A percentile compares a stretch with the other conserved stretches of the same genome.
Evolutionary conservation across 2,329 filamentous ascomycete species (phyloP).

Genomic region (Apiospora kogelbergensis): DNA sequence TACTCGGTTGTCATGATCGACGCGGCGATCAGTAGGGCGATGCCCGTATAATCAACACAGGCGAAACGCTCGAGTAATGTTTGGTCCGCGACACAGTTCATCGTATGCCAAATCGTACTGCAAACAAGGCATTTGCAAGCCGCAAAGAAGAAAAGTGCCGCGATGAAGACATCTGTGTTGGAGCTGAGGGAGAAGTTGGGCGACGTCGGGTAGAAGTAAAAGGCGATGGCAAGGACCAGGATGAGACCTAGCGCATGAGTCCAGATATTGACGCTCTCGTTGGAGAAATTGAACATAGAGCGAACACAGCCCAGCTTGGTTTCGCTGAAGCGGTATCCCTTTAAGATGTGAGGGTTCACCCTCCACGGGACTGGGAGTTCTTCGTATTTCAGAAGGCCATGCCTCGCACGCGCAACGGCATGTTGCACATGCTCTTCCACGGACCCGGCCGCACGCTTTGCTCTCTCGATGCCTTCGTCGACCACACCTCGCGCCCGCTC

Average conservation of each 20-base stretch:
- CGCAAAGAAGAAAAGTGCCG: conserved; percentile 92
- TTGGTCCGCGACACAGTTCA: conserved; percentile 94
- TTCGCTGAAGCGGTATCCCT: conserved; percentile 91
- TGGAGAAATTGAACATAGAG: conserved; percentile 78
- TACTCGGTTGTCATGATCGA: conserved; percentile 99
- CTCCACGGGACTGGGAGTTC: conserved; percentile 91
- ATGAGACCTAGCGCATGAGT: conserved; percentile 89
- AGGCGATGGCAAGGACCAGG: conserved; percentile 82
- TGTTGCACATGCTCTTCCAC: conserved; percentile 82
- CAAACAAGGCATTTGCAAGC: conserved; percentile 93
- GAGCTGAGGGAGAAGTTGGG: conserved; percentile 84
- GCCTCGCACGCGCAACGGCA: conserved; percentile 71
- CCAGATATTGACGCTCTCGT: conserved; percentile 98
- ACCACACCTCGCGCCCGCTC: conserved; percentile 73
- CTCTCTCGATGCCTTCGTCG: conserved; percentile 78
- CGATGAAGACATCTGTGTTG: conserved; percentile 86
- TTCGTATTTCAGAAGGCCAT: conserved; percentile 83
- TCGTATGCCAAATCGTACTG: conserved; percentile 97
- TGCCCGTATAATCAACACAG: conserved; percentile 97
- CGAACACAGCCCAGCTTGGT: conserved; percentile 86
- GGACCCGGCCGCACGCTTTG: conserved; percentile 77
- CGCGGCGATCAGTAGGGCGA: conserved; percentile 89
- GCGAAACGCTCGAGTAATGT: conserved; percentile 90
- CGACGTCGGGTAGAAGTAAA: conserved; percentile 92
- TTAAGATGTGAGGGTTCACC: conserved; percentile 89